These are phyloP conservation scores for Prunus davidiana DNA, from an alignment of 306 rosid species.

Conservation along the genomic window DNA sequence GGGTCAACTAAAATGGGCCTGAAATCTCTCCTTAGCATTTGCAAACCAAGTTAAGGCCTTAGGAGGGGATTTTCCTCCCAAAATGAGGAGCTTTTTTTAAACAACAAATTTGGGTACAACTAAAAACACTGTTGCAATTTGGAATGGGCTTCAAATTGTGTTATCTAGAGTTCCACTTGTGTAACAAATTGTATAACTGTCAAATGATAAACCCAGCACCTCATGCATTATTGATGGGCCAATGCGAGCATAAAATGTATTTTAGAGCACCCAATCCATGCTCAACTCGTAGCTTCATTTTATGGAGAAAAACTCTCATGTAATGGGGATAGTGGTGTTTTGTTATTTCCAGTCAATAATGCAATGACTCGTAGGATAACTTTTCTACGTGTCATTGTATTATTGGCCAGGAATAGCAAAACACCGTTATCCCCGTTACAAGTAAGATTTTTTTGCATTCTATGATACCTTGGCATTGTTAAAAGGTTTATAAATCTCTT, in stretches of 20 bases:
- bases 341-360: fast-evolving
- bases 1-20: not conserved
- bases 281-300: not conserved
- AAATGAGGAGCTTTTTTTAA: not conserved
- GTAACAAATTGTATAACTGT: not conserved
- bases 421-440: too few species aligned
- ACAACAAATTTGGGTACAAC: not conserved
- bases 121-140: not conserved
- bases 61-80: not conserved
- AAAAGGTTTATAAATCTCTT: too few species aligned
- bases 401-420: too few species aligned
- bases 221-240: not conserved
- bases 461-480: too few species aligned
- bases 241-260: not conserved
- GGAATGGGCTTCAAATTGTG: not conserved
- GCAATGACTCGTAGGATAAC: too few species aligned
- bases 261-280: not conserved
- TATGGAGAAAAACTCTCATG: not conserved
- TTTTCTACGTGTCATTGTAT: too few species aligned
- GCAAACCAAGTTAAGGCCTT: not conserved
- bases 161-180: not conserved
- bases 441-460: too few species aligned
- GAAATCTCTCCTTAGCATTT: not conserved
- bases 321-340: too few species aligned
- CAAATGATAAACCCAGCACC: not conserved